Evolutionary conservation across 148 eudicot species (phyloP), one percentile per base, ranked within the genome.

Genomic region (Oxyria digyna): DNA sequence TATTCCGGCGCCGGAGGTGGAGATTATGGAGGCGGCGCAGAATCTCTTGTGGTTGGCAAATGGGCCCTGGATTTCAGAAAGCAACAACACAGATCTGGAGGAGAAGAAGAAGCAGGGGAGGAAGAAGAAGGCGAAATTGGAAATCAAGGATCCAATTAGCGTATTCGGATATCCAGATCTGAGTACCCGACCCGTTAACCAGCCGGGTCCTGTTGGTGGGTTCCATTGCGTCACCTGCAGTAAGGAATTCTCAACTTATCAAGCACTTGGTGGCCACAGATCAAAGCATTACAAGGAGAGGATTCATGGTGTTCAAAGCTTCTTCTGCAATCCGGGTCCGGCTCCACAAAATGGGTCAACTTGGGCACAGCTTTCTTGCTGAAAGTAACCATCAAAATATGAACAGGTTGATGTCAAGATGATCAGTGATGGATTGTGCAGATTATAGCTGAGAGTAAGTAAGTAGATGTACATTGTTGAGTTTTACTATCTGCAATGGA

Each of bases 221-320:
- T 71, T 71, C 68, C n/a, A 12, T 14, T 80, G 83, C 21, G 67
- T 0, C 8, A 74, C 78, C 9, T 77, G 84, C 63, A 69, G 33
- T 17, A 81, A 72, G 42, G n/a, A 49, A 14, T 81, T 81, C 43
- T 31, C 70, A 2, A 77, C 73, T 1, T 68, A 72, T 29, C 81
- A 77, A 70, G 81, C 84, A 42, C 62, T 81, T 52, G 84, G 84
- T 0, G 84, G 84, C 37, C 84, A 81, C 62, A 66, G 70, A 52
- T 81, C 84, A 32, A 75, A 80, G 38, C 81, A 81, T 62, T 71
- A 74, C 50, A 72, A 69, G 50, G 78, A 74, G 24, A 77, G 63
- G n/a, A n/a, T n/a, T 9, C 38, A 12, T n/a, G 65, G 20, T 59
- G 37, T 14, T 29, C 20, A 15, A 6, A 59, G 65, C 65, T 59